Percentiles rank a stretch among this genome's conserved stretches.
Conservation (phyloP, 1,139 yeast genomes). For the Yamadazyma mexicana region DNA sequence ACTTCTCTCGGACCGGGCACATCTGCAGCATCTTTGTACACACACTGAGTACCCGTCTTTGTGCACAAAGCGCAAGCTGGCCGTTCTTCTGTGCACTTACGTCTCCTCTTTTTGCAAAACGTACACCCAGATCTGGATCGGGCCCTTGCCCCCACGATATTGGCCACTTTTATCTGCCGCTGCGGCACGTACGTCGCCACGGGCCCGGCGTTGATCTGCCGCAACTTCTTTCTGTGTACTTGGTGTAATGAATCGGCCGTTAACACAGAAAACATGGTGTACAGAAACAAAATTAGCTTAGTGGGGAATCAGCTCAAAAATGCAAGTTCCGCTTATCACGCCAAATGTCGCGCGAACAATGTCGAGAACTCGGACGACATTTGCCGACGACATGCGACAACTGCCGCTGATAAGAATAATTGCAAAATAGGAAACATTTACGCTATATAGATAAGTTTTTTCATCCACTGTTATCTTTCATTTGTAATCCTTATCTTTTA, state of each 20-base stretch:
- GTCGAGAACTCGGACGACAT: too few species aligned
- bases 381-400: too few species aligned
- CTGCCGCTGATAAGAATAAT: too few species aligned
- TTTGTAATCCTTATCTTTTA: too few species aligned
- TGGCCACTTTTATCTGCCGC: background rate
- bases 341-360: too few species aligned
- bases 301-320: too few species aligned
- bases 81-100: slow-evolving; percentile 29
- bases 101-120: slow-evolving; percentile 19
- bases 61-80: slow-evolving; percentile 27
- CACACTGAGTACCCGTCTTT: slow-evolving; percentile 22
- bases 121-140: slow-evolving; percentile 22
- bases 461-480: too few species aligned
- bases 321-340: too few species aligned
- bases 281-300: background rate
- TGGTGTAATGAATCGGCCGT: slow-evolving; percentile 8
- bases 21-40: slow-evolving; percentile 8
- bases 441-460: too few species aligned
- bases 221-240: slow-evolving; percentile 9
- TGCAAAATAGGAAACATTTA: too few species aligned
- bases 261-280: slow-evolving; percentile 11
- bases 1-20: too few species aligned
- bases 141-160: slow-evolving; percentile 10
- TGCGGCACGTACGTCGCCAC: background rate
- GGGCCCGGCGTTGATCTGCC: background rate